Base-by-base conservation (phyloP, 2,329 filamentous ascomycete genomes). In the Didymosphaeria variabile region DNA sequence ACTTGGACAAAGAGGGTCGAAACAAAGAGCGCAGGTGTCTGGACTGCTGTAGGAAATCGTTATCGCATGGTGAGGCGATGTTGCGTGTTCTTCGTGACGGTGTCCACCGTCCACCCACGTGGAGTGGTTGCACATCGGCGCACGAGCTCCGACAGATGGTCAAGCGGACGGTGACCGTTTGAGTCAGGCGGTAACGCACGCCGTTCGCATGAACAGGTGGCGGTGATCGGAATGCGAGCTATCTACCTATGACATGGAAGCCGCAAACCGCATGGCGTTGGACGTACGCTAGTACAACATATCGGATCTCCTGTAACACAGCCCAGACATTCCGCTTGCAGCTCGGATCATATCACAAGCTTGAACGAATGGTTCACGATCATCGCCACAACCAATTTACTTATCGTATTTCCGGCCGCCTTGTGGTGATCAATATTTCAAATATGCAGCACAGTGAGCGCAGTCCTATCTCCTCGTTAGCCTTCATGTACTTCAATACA, bases 391-490 rank as follows among this genome's bases (percentile, higher is more conserved):
- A 0, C 85, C 87, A 34, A 77, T 77, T 66, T 83, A 89, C 63
- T 85, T 70, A 55, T 83, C 84, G 66, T 89, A 87, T 87, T 88
- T 1, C 88, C 88, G 4, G 67, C 78, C 12, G 73, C 79, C 78
- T 90, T 90, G 69, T 90, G 88, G 10, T 77, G 79, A 68, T 90
- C 90, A 23, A 90, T 81, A 75, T 89, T 90, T 62, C 77, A 78
- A 67, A 87, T 89, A 76, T 87, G 88, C 0, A 88, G 68, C 1
- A 90, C 85, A 65, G 90, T 90, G 46, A 80, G 73, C 0, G 88
- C 72, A 21, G 90, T 82, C 59, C 87, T 89, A 42, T 26, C 3
- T 19, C 19, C 59, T 19, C 57, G 65, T 71, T 64, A 72, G 66
- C 36, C 17, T 40, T 54, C 26, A 29, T 29, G 6, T 6, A 29